Percentiles rank a stretch among this genome's conserved stretches.
Evolutionary conservation across 352 stramenopile genomes (phyloP).

Genomic region (Phytophthora fragariae): DNA sequence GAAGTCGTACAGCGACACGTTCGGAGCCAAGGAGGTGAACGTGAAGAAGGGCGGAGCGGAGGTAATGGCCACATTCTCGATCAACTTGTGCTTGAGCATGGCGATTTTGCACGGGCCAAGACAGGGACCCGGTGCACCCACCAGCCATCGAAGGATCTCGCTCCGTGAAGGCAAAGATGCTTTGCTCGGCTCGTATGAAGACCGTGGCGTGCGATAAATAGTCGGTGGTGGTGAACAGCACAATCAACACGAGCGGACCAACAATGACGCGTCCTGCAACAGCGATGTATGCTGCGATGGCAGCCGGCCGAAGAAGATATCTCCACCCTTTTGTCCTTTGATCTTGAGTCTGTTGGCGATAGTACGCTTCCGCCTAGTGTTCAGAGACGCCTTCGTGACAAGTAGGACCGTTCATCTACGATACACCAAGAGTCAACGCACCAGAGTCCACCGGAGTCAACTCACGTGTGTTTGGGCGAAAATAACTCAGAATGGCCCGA

Average conservation of each 20-base stretch:
- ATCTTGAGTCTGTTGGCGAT: conserved; percentile 12
- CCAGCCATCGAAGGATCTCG: conserved; percentile 27
- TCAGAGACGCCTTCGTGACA: background rate
- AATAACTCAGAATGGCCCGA: background rate
- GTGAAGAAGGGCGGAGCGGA: conserved; percentile 23
- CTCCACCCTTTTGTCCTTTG: conserved; percentile 7
- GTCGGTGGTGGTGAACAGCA: conserved; percentile 16
- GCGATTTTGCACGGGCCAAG: conserved; percentile 26
- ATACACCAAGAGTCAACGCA: background rate
- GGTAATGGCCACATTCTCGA: conserved; percentile 19
- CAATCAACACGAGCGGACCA: conserved; percentile 10
- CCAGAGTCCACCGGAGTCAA: background rate
- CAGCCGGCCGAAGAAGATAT: conserved; percentile 8
- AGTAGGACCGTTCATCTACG: background rate
- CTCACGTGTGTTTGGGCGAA: background rate
- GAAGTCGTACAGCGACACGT: conserved; percentile 24
- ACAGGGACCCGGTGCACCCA: conserved; percentile 25
- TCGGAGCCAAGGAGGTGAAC: conserved; percentile 17
- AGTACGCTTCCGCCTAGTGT: conserved; percentile 12
- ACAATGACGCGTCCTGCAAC: conserved; percentile 19
- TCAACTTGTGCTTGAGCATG: conserved; percentile 31
- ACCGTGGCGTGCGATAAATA: conserved; percentile 29
- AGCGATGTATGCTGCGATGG: conserved; percentile 12
- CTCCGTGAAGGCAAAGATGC: conserved; percentile 33
- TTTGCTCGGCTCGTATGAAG: conserved; percentile 25